Percentiles rank a stretch among this genome's conserved stretches.
Conservation (phyloP, 805 yeast species). For the Hanseniaspora meyeri region DNA sequence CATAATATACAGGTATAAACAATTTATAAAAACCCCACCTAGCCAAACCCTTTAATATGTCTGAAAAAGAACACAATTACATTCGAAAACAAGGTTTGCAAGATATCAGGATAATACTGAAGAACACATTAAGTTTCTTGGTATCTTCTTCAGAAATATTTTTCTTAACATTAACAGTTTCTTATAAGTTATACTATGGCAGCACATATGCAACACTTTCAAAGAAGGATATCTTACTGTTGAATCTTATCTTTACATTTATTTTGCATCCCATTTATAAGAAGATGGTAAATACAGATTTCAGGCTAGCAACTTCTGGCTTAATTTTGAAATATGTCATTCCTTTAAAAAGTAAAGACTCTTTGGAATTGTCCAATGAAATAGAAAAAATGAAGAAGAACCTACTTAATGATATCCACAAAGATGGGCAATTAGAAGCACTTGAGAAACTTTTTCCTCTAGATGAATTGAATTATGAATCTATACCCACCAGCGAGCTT, state of each 20-base stretch:
- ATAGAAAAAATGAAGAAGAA: background rate
- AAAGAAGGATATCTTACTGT: background rate
- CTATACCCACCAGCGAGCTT: slow-evolving; percentile 40
- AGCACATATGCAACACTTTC: background rate
- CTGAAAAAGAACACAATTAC: background rate
- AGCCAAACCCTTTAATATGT: background rate
- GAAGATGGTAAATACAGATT: background rate
- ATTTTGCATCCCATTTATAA: background rate
- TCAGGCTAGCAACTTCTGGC: background rate
- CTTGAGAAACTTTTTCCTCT: background rate
- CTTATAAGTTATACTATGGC: background rate
- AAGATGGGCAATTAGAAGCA: background rate
- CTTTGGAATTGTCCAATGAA: background rate
- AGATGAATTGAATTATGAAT: slow-evolving; percentile 42
- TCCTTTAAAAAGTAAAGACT: background rate
- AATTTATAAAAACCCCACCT: no score
- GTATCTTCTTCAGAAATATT: background rate
- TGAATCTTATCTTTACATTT: background rate
- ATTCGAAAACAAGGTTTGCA: background rate
- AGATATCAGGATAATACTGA: background rate
- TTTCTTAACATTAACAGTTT: background rate
- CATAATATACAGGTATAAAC: no score
- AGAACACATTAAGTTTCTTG: background rate
- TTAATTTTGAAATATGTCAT: background rate
- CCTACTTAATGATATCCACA: background rate